Evolutionary conservation across 768 basidiomycete genomes (phyloP), one percentile per base, ranked within the genome.

Genomic region (Podaxis sp.): DNA sequence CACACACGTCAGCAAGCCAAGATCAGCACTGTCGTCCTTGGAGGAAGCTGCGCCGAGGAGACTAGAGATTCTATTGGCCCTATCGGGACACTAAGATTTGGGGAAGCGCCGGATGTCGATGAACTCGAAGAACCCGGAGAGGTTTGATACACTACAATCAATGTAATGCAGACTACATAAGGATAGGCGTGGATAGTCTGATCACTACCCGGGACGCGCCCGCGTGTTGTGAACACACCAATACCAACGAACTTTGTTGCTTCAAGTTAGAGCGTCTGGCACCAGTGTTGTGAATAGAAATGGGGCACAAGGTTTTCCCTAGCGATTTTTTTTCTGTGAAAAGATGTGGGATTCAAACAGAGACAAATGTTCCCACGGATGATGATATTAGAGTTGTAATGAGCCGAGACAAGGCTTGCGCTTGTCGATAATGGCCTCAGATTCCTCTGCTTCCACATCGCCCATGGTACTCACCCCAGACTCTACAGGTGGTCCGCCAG

Each of bases 391-490:
- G 22, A 24, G 49, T 27, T 27, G 9, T 43, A 49, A 52, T 46
- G 55, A 57, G 40, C 25, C 8, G 17, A 55, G 24, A 55, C 29
- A 55, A 46, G 47, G n/a, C 47, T 49, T 33, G n/a, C 38, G 8
- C 27, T n/a, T 43, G 51, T 37, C 22, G 49, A 38, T 50, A 61
- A 79, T 77, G 74, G 68, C 75, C 37, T 79, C 78, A 36, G 76
- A 77, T 69, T 79, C 79, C 15, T 80, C 80, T 51, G 72, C 81
- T 53, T 79, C 82, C 25, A 74, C 80, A 7, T 79, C 83, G 5
- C 85, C 85, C 9, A 77, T 82, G 68, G 69, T 82, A 25, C 78
- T 88, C 64, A 88, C 86, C 2, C 87, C 87, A 63, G 85, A 88
- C 50, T 82, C 84, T 22, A 87, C 86, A 0, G 85, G 79, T 41